Evolutionary conservation across 768 basidiomycete genomes (phyloP), one percentile per base, ranked within the genome.

Genomic region (Rubroboletus pulcherrimus): DNA sequence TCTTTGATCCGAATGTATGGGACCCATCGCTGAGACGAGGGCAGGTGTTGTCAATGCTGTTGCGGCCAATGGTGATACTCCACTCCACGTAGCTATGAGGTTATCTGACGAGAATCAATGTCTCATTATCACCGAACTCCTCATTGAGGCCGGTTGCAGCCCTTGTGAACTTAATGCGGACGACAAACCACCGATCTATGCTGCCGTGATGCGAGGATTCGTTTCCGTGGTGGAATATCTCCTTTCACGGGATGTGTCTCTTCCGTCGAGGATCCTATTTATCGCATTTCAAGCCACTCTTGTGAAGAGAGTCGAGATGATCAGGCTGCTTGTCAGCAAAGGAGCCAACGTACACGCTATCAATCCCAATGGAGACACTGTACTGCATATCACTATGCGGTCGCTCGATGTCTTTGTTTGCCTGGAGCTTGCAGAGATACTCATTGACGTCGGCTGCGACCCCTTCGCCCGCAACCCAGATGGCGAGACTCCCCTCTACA

Each of bases 21-120:
- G 0, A 4, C 6, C 10, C 1, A 24, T 8, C 1, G 7, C 35
- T 61, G 35, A 61, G 0, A 12, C 7, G 10, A 4, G 1, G 14
- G 0, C 7, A 61, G 59, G 10, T 9, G 26, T 56, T 2, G 6
- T 17, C 3, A 29, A 51, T 44, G 26, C 35, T 0, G 0, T 60
- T 12, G 34, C 49, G 8, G 7, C 9, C 11, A 59, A 60, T 17
- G 59, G 59, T 3, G 57, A 60, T 24, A 54, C 59, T 7, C 59
- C 44, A 1, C 38, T 60, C 0, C 58, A 60, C 8, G 1, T 59
- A 4, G 51, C 47, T 2, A 41, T 58, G 39, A 42, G 8, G 30
- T 3, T 51, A 6, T 31, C 35, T 7, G 45, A 60, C 24, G 59
- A 60, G 19, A 47, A 29, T 7, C 14, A 10, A 3, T 60, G 57